These are phyloP conservation scores for Prunus yedoensis DNA, from an alignment of 331 rosid species.

Conservation along the genomic window DNA sequence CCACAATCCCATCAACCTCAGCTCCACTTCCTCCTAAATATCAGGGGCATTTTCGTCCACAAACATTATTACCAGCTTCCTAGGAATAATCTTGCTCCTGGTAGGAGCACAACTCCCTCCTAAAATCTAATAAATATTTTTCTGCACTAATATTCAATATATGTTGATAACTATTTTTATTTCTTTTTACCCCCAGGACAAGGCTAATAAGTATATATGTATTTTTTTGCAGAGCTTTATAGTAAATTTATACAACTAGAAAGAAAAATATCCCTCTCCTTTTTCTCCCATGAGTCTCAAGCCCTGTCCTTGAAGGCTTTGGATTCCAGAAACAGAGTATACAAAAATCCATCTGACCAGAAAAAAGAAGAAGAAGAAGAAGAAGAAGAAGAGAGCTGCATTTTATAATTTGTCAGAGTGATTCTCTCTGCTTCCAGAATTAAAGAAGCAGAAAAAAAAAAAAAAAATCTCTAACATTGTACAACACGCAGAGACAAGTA, in stretches of 20 bases:
- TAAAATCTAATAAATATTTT: too few species aligned
- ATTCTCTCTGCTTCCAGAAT: constrained; percentile 16
- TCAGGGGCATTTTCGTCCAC: constrained; percentile 20
- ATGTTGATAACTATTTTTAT: too few species aligned
- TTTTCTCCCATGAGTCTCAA: not conserved
- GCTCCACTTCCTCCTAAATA: not conserved
- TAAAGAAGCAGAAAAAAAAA: not conserved
- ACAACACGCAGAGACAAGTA: not conserved
- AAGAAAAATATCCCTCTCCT: not conserved
- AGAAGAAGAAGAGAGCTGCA: not conserved
- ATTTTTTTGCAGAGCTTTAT: not conserved
- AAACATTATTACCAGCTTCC: not conserved
- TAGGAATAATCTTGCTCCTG: not conserved
- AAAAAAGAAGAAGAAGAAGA: not conserved
- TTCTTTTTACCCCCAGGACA: not conserved
- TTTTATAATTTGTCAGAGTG: not conserved
- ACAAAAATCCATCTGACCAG: not conserved
- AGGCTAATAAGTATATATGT: not conserved
- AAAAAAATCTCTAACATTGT: not conserved
- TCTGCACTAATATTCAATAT: too few species aligned
- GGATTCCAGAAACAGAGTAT: not conserved
- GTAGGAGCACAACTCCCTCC: not conserved
- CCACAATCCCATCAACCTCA: not conserved
- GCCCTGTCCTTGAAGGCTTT: not conserved
- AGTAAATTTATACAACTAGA: not conserved